A percentile compares a stretch with the other conserved stretches of the same genome.
phyloP scores from a whole-genome alignment of 2,329 filamentous ascomycete species.

The Aureobasidium uvarum region DNA sequence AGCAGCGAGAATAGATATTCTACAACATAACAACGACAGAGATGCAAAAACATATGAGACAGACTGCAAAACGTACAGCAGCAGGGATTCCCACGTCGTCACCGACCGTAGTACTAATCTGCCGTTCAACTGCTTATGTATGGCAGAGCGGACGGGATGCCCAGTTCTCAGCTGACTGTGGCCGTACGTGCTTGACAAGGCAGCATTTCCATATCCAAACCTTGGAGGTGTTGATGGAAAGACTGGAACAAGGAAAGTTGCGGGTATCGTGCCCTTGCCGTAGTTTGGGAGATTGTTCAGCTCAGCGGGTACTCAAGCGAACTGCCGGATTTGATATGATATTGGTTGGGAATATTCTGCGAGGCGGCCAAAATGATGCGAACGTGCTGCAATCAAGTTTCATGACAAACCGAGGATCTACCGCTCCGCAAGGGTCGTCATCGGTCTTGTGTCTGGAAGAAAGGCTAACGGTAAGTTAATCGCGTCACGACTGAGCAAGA shows the following conservation, averaged over 20 bases:
- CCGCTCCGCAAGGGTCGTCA: constrained; percentile 10
- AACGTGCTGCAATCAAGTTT: background rate
- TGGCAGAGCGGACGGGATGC: background rate
- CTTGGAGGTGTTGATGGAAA: no score
- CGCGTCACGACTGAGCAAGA: constrained; percentile 12
- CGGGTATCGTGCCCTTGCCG: no score
- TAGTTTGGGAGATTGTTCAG: background rate
- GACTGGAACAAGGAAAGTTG: no score
- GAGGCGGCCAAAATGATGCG: background rate
- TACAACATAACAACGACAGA: background rate
- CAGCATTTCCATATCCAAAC: no score
- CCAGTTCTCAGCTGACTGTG: background rate
- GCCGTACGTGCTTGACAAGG: background rate
- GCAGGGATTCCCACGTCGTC: background rate
- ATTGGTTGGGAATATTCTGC: background rate
- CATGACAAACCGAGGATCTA: background rate
- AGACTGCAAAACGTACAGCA: background rate
- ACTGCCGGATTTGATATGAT: background rate
- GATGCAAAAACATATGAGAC: background rate
- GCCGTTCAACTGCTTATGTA: background rate
- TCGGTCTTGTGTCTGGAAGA: background rate
- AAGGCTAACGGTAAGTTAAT: background rate
- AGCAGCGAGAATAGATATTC: background rate
- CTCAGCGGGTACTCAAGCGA: background rate
- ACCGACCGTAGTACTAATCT: background rate